Evolutionary conservation across 768 basidiomycete species (phyloP), one percentile per base, ranked within the genome.

Genomic region (Cubamyces lactineus): DNA sequence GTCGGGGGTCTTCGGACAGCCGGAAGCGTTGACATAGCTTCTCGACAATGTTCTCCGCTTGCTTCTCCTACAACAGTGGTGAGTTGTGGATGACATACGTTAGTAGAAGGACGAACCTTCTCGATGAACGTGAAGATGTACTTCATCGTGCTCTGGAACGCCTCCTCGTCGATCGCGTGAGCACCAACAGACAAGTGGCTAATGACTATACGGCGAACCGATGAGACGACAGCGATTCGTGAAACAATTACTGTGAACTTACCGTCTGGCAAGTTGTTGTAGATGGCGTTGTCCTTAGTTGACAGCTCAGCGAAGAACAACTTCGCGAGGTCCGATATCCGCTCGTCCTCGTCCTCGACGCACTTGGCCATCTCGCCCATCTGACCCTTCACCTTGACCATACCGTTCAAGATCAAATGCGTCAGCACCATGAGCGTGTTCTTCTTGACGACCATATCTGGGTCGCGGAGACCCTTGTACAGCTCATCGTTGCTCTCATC

Each of bases 331-430:
- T 98, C 96, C 17, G 91, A 85, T 61, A 99, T 90, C 15, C 96
- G 77, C 48, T 81, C 81, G 59, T 98, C 96, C 23, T 84, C 80
- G 74, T 98, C 96, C 76, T 98, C 95, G 7, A 98, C 77, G 72
- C 97, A 98, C 75, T 99, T 98, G n/a, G 96, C 97, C 96, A 99
- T 98, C 81, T 99, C 97, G 17, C 97, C 97, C 7, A 99, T 81
- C 72, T 99, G 96, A 1, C 97, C 97, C 76, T 99, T 98, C 67
- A 98, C 96, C 76, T 98, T 99, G 82, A 99, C 92, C 97, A 98
- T 98, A 2, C 96, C 96, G 69, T 98, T 98, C 63, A 99, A 77
- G 71, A 98, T 98, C 62, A 99, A 77, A 73, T 98, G 94, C 12
- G 95, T 96, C 58, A 98, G 81, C 30, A 98, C 97, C 96, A 98